Percentiles rank a stretch among this genome's conserved stretches.
phyloP scores from a whole-genome alignment of 257 asterid genomes.

The Cordia subcordata region DNA sequence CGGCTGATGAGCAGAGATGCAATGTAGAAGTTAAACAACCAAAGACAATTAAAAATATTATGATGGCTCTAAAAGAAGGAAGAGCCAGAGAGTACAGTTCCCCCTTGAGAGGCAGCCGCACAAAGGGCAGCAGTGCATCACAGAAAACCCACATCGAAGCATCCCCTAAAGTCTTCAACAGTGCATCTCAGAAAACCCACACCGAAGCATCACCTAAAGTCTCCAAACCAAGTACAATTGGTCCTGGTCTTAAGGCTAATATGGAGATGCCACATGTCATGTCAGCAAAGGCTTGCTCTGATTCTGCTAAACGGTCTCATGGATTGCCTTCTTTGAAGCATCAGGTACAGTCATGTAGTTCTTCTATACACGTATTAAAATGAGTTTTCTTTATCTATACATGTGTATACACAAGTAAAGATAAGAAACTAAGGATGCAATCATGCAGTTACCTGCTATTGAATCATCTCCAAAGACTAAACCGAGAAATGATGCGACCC shows the following conservation, averaged over 20 bases:
- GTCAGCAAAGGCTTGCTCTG: slow-evolving; percentile 34
- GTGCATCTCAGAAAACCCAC: slow-evolving; percentile 33
- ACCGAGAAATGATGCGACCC: slow-evolving; percentile 58
- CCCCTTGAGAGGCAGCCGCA: slow-evolving; percentile 62
- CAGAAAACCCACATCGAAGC: slow-evolving; percentile 49
- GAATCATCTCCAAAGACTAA: slow-evolving; percentile 67
- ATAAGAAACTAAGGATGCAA: slow-evolving; percentile 10
- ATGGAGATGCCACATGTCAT: slow-evolving; percentile 39
- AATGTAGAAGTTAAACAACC: slow-evolving; percentile 58
- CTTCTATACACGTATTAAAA: neutral
- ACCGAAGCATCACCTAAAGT: slow-evolving; percentile 60
- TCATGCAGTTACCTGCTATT: slow-evolving; percentile 45
- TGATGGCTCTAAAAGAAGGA: slow-evolving; percentile 86
- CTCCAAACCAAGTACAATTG: slow-evolving; percentile 31
- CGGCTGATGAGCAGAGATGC: slow-evolving; percentile 31
- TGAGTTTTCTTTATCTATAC: neutral
- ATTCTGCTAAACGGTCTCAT: slow-evolving; percentile 41
- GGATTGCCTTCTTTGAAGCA: slow-evolving; percentile 59
- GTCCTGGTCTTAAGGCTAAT: slow-evolving; percentile 33
- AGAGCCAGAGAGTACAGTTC: slow-evolving; percentile 74
- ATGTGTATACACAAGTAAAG: no score
- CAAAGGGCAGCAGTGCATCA: slow-evolving; percentile 28
- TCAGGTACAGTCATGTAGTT: slow-evolving; percentile 44
- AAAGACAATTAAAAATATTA: slow-evolving; percentile 53
- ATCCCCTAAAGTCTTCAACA: no score